phyloP scores from a whole-genome alignment of 495 filamentous ascomycete genomes.

The Staphylotrichum tortipilum region DNA sequence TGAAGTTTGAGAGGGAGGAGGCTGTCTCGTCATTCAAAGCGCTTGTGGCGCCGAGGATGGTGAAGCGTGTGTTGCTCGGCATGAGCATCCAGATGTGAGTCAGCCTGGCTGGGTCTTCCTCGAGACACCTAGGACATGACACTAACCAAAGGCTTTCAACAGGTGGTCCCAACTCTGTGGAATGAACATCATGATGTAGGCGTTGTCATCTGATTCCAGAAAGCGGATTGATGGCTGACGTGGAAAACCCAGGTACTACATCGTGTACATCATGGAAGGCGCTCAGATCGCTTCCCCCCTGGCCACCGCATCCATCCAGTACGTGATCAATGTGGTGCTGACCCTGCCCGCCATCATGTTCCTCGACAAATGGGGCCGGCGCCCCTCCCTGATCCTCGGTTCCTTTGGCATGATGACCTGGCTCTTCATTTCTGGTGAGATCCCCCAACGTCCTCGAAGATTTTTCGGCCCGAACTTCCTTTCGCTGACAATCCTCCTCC shows the following conservation, averaged over 20 bases:
- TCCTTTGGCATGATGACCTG: constrained; percentile 66
- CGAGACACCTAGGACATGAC: neutral
- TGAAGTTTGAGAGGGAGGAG: constrained; percentile 54
- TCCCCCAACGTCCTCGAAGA: constrained; percentile 40
- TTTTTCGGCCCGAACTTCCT: neutral
- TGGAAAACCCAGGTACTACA: constrained; percentile 48
- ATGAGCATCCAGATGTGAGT: constrained; percentile 62
- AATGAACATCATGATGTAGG: constrained; percentile 64
- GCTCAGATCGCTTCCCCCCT: constrained; percentile 56
- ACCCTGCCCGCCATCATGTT: constrained; percentile 60
- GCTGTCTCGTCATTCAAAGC: constrained; percentile 47
- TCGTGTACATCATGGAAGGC: constrained; percentile 66
- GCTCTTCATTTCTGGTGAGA: constrained; percentile 68
- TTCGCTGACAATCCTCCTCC: too few species aligned
- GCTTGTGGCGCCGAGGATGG: constrained; percentile 52
- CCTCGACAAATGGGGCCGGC: constrained; percentile 69
- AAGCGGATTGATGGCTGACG: neutral
- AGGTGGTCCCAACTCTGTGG: constrained; percentile 59
- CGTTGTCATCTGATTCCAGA: neutral
- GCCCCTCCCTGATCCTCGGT: constrained; percentile 63
- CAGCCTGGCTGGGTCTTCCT: too few species aligned
- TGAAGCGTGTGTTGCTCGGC: constrained; percentile 60
- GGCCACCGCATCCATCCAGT: constrained; percentile 65
- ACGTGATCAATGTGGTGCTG: constrained; percentile 64
- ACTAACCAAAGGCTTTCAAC: neutral